Conservation (phyloP, 495 filamentous ascomycete species). For the Daldinia bambusicola region DNA sequence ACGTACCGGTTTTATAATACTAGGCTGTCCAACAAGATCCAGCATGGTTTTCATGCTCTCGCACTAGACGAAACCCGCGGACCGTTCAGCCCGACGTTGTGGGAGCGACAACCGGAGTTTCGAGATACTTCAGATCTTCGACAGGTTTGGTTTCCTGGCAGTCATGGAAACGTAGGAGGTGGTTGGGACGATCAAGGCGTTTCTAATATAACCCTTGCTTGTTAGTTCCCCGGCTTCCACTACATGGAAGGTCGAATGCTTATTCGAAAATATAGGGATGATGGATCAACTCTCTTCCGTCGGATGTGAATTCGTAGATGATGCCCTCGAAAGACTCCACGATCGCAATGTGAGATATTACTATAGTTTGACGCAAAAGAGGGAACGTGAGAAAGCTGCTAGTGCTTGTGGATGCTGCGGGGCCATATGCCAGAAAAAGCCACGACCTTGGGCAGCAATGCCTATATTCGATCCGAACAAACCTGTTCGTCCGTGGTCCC, state of each 20-base stretch:
- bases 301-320: conserved; percentile 65
- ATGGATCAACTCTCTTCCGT: conserved; percentile 72
- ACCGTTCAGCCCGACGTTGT: conserved; percentile 73
- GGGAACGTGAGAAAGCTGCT: conserved; percentile 28
- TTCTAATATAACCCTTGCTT: conserved; percentile 72
- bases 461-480: conserved; percentile 59
- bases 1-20: conserved; percentile 69
- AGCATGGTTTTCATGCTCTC: conserved; percentile 79
- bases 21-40: conserved; percentile 63
- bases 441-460: conserved; percentile 56
- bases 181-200: conserved; percentile 62
- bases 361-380: conserved; percentile 44
- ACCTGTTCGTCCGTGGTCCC: conserved; percentile 66
- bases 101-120: conserved; percentile 57
- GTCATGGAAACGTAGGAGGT: conserved; percentile 74
- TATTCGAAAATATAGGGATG: conserved; percentile 60
- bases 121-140: conserved; percentile 63
- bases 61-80: conserved; percentile 74
- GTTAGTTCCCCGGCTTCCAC: conserved; percentile 52
- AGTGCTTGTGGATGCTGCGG: conserved; percentile 14
- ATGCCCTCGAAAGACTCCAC: conserved; percentile 63
- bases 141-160: conserved; percentile 79
- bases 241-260: conserved; percentile 2
- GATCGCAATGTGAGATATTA: conserved; percentile 59
- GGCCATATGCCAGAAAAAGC: conserved; percentile 6